Base-by-base conservation (phyloP, 2,329 filamentous ascomycete genomes). In the Colletotrichum tofieldiae region DNA sequence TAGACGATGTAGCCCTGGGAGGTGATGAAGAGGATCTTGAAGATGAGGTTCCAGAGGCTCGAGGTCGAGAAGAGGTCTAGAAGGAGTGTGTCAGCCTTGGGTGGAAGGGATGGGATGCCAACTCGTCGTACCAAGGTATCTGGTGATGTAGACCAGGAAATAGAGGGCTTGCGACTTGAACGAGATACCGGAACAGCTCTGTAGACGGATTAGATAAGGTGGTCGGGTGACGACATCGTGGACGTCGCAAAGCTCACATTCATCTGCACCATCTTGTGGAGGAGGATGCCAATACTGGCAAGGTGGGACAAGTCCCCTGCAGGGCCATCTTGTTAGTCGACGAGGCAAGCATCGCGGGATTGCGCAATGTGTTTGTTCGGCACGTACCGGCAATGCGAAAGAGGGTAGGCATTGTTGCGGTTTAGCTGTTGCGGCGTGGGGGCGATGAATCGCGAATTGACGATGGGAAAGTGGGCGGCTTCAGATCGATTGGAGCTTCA, bases 131-230 rank as follows among this genome's bases (percentile, higher is more conserved):
- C 93, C 93, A 74, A 99, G 90, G 84, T 99, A 99, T 80, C 96
- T 91, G 74, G 95, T 97, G 54, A 97, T 82, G 84, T 99, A 99
- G 78, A 99, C 96, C 55, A 98, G 86, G 77, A 98, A 87, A 84
- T 99, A 99, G 69, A 99, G 89, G 62, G 92, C 94, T 88, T 99
- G 96, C 74, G 96, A 98, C 83, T 99, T 99, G 90, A 99, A 98
- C 20, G 96, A 99, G 84, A 99, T 96, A 78, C 96, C 96, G 52
- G 96, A 93, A 82, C 95, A 98, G 87, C 95, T 98, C 96, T 98
- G 81, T n/a, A 11, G 32, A 39, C 16, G 18, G 41, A 74, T 77
- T 60, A 76, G 74, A 58, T 35, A 52, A 62, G 56, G 37, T 26
- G 12, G 20, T 11, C 51, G 26, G 47, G 45, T 64, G 70, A 70